Base-by-base conservation (phyloP, 1,284 basidiomycete species). In the Singerocomus inundabilis region DNA sequence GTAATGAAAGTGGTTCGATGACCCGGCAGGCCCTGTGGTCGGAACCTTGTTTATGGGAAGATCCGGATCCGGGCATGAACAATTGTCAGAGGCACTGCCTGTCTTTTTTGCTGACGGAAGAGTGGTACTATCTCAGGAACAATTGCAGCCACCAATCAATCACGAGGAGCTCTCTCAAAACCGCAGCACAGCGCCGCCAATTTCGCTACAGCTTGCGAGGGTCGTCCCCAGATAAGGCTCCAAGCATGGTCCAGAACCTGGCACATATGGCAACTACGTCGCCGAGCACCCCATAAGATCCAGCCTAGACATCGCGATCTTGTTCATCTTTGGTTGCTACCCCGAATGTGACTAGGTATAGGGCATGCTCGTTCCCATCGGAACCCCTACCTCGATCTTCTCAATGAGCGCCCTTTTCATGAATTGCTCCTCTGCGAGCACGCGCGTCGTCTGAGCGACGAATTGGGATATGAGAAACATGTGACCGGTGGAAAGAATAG, bases 381-480 rank as follows among this genome's bases (percentile, higher is more conserved):
- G 81, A 54, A 93, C 73, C 29, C 83, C 84, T 39, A 72, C 70
- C 56, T 83, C 75, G 59, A 96, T 95, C 74, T 93, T 91, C 69
- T 94, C 90, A 41, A 93, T 86, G 57, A 96, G 74, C 39, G 92
- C 92, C 59, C 93, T 82, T 71, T 93, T 92, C 84, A 90, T 85
- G 67, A 94, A 98, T 66, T 98, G 95, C 67, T 98, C 94, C 70
- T 95, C 86, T 36, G 93, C 93, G 40, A 98, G 78, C 44, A 87
- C 79, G 53, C 95, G 84, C 11, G 89, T 89, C 40, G 87, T 87
- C 93, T 95, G 66, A 57, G 45, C 51, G 48, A 60, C 57, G 40
- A 51, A 56, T 60, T 39, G 48, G 33, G 51, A 48, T 45, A 52
- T 62, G 57, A 62, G 57, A 46, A 25, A 48, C 49, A 57, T 60